A percentile compares a stretch with the other conserved stretches of the same genome.
phyloP scores from a whole-genome alignment of 2,329 filamentous ascomycete genomes.

The Aspergillus tamarii region DNA sequence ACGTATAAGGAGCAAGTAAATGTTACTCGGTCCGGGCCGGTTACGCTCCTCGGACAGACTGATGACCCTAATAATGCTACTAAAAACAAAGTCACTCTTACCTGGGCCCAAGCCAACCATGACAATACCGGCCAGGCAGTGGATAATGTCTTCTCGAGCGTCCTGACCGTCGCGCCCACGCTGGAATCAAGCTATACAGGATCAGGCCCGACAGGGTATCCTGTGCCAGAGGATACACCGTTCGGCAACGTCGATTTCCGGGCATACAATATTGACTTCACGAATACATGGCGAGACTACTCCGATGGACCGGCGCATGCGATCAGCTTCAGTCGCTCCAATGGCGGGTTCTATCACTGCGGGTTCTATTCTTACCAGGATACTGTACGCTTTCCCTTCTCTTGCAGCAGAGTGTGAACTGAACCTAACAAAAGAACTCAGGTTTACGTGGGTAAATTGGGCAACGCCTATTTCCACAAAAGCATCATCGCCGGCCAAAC shows the following conservation, averaged over 20 bases:
- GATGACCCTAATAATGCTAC: conserved; percentile 50
- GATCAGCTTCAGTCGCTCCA: conserved; percentile 63
- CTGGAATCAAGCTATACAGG: conserved; percentile 66
- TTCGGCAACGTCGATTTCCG: conserved; percentile 67
- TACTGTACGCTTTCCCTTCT: conserved; percentile 47
- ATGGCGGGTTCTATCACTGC: conserved; percentile 68
- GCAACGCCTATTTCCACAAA: conserved; percentile 66
- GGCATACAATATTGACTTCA: conserved; percentile 68
- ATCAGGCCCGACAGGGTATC: conserved; percentile 62
- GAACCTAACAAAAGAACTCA: conserved; percentile 12
- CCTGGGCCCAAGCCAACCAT: conserved; percentile 61
- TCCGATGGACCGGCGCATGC: conserved; percentile 63
- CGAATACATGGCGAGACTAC: conserved; percentile 60
- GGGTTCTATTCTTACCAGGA: conserved; percentile 71
- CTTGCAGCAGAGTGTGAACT: background rate
- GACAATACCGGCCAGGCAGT: conserved; percentile 38
- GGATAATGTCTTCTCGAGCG: conserved; percentile 66
- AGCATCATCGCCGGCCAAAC: conserved; percentile 66
- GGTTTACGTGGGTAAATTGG: conserved; percentile 68
- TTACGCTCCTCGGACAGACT: conserved; percentile 65
- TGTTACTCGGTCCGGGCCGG: conserved; percentile 62
- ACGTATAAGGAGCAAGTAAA: conserved; percentile 68
- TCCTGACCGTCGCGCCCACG: conserved; percentile 65
- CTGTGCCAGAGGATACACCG: conserved; percentile 63
- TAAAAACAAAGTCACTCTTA: conserved; percentile 58